These are phyloP conservation scores for Ceratobasidium theobromae DNA, from an alignment of 1,284 basidiomycete species.

Conservation along the genomic window DNA sequence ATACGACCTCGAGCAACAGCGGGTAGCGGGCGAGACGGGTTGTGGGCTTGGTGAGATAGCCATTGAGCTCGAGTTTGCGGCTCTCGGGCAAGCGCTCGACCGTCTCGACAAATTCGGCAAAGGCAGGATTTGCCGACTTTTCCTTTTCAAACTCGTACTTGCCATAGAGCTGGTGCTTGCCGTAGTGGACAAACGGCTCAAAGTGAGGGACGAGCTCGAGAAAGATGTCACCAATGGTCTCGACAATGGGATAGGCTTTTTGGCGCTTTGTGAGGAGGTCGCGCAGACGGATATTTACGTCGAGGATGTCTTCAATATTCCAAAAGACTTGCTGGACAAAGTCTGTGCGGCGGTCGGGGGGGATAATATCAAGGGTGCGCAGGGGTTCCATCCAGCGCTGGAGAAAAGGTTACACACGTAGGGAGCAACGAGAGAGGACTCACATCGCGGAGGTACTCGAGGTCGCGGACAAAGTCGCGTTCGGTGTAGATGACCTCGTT, in stretches of 20 bases:
- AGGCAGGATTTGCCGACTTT: slow-evolving; percentile 89
- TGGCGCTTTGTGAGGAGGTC: slow-evolving; percentile 96
- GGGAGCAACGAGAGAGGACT: not conserved
- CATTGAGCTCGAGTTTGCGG: slow-evolving; percentile 95
- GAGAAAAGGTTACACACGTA: not conserved
- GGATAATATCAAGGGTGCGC: slow-evolving; percentile 71
- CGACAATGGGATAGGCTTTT: slow-evolving; percentile 90
- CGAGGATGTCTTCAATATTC: slow-evolving; percentile 95
- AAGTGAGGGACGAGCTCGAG: slow-evolving; percentile 88
- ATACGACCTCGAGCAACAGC: slow-evolving; percentile 86
- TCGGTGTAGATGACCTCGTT: slow-evolving; percentile 99
- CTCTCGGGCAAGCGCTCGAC: slow-evolving; percentile 91
- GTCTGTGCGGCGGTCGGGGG: slow-evolving; percentile 73
- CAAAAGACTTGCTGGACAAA: slow-evolving; percentile 97
- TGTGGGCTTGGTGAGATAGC: slow-evolving; percentile 97
- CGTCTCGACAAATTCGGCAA: slow-evolving; percentile 95
- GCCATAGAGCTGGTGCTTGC: slow-evolving; percentile 95
- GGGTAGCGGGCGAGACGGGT: slow-evolving; percentile 96
- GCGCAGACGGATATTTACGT: slow-evolving; percentile 84
- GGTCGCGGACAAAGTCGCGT: slow-evolving; percentile 94
- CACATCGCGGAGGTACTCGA: slow-evolving; percentile 97
- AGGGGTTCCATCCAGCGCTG: slow-evolving; percentile 92
- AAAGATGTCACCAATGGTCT: slow-evolving; percentile 89
- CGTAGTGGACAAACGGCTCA: slow-evolving; percentile 91
- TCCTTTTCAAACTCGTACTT: slow-evolving; percentile 99